Evolutionary conservation across 768 basidiomycete species (phyloP), one percentile per base, ranked within the genome.

Genomic region (Pulveroboletus ravenelii): DNA sequence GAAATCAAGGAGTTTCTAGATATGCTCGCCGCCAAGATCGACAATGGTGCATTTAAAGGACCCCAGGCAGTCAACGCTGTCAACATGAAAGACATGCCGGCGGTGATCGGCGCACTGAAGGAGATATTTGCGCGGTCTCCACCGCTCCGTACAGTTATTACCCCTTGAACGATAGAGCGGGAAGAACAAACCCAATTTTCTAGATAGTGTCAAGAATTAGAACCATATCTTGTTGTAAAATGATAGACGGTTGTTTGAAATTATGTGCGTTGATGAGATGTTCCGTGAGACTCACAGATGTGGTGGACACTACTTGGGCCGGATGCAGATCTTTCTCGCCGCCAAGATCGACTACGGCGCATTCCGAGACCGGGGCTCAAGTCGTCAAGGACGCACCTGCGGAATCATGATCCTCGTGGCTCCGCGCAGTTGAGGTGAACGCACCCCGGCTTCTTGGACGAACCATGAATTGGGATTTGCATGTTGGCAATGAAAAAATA

Each of bases 1-100:
- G 61, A 66, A 23, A 51, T 68, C 25, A 69, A 70, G 53, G 50
- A 34, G 2, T 60, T 69, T 23, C 25, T 69, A 41, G 69, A 69
- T 36, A 6, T 59, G 20, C 55, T 69, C 15, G 56, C 69, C 9
- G 39, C 40, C 1, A 69, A 69, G 54, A 64, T 70, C 31, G 69
- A 69, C 40, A 37, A 29, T 13, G 69, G 67, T 1, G 35, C 45
- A 10, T 54, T 69, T 10, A 48, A 62, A 18, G 65, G 65, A 8
- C 69, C 69, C 13, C 61, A 55, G 20, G 46, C 47, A 3, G 62
- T 70, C 27, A 59, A 55, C 10, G 39, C 46, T 0, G 58, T 70
- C 2, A 45, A 56, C 25, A 52, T 69, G 34, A 48, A 31, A 31
- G 50, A 69, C 39, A 55, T 55, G 31, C 39, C 30, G 30, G 48